Evolutionary conservation across 441 rosid genomes (phyloP), one percentile per base, ranked within the genome.

Genomic region (Macaranga tanarius): DNA sequence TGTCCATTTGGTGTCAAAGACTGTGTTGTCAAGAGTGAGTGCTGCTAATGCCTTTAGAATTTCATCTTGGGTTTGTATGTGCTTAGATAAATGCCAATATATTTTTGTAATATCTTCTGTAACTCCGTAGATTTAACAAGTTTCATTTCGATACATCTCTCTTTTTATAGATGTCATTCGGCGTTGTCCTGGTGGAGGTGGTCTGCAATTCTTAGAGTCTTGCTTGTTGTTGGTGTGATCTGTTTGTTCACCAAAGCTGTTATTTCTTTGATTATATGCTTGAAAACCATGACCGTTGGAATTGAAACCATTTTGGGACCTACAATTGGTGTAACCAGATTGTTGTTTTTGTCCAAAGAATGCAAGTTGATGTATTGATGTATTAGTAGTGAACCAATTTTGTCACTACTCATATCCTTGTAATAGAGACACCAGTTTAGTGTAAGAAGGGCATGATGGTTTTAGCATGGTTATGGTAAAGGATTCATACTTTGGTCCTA

Each of bases 41-140:
- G 73, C 16, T 13, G 28, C 47, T 16, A 74, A 65, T 1, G 67
- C 77, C 48, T 48, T 71, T 16, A 72, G 77, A 34, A 60, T 44
- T 22, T 65, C 58, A 34, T 55, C 47, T 13, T 28, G 42, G 7
- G 17, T 12, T 6, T 60, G 42, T n/a, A n/a, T 0, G 16, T 60
- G 64, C n/a, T 60, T 60, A 2, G 64, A 31, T 3, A 60, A 10
- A 60, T 60, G 44, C 22, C 44, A 60, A 28, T 44, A 60, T n/a
- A 31, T 26, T 60, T 12, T 60, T 60, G 44, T 11, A 34, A 60
- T 19, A 20, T 60, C 20, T 2, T 44, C 44, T 1, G 1, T 60
- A 20, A 28, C 64, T 25, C 22, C 12, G 7, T 1, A 59, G 11
- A 59, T 59, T 59, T 26, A 19, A n/a, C n/a, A 59, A 3, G 38